Conservation (phyloP, 306 rosid genomes). For the Lupinus albus region DNA sequence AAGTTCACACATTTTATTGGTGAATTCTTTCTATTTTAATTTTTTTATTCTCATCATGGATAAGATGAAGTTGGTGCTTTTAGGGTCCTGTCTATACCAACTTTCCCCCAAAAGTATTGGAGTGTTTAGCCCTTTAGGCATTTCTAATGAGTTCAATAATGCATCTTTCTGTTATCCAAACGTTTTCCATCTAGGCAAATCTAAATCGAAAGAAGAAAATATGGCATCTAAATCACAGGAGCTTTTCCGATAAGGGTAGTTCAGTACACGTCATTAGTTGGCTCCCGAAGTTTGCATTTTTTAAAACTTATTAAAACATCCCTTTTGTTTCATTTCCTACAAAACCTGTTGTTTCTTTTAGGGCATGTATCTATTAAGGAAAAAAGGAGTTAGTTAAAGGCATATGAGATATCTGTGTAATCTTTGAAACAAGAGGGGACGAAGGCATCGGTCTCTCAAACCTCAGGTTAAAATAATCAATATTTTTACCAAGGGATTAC, state of each 20-base stretch:
- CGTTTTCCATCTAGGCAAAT: neutral
- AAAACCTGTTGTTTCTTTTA: neutral
- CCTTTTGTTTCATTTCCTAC: slow-evolving; percentile 14
- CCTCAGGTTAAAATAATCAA: neutral
- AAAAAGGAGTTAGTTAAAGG: neutral
- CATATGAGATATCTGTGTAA: neutral
- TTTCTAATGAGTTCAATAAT: slow-evolving; percentile 6
- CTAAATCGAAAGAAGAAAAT: slow-evolving; percentile 27
- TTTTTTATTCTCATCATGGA: neutral
- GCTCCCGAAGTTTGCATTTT: slow-evolving; percentile 14
- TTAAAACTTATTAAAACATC: neutral
- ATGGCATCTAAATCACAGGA: neutral
- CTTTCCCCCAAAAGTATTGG: neutral
- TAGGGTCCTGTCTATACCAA: neutral
- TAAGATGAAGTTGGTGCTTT: slow-evolving; percentile 1
- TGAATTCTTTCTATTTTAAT: neutral
- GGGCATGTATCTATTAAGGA: too few species aligned
- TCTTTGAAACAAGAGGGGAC: neutral
- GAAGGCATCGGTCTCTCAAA: slow-evolving; percentile 25
- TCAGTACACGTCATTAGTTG: neutral
- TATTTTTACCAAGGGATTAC: slow-evolving; percentile 3
- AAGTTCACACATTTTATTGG: slow-evolving; percentile 18
- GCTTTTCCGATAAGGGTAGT: slow-evolving; percentile 16
- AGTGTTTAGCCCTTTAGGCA: neutral
- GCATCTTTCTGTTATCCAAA: slow-evolving; percentile 9